These are phyloP conservation scores for Euphorbia lathyris DNA, from an alignment of 345 rosid species.

Conservation along the genomic window DNA sequence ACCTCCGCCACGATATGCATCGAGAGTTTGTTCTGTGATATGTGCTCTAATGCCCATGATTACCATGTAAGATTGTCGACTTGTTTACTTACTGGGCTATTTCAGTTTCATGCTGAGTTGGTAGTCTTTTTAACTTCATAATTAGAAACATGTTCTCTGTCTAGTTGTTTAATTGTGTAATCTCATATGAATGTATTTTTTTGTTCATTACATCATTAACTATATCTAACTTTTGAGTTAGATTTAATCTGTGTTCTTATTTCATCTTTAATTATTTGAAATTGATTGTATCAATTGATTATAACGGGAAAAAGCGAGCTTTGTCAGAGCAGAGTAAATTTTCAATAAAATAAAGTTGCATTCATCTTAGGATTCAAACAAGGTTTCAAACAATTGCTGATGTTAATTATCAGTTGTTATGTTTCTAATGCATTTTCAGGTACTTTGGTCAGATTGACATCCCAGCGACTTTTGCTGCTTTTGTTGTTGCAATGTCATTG, in stretches of 20 bases:
- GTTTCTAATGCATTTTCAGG: no score
- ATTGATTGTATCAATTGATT: background rate
- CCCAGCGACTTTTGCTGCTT: constrained; percentile 75
- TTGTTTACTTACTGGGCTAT: background rate
- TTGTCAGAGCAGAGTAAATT: background rate
- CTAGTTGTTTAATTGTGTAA: background rate
- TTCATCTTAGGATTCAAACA: no score
- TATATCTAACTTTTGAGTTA: background rate
- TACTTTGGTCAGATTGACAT: constrained; percentile 81
- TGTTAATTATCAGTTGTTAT: constrained; percentile 18
- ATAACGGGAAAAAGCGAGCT: background rate
- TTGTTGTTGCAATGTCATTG: constrained; percentile 72
- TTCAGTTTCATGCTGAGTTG: background rate
- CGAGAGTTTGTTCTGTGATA: constrained; percentile 78
- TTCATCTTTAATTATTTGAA: background rate
- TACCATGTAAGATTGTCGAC: constrained; percentile 62
- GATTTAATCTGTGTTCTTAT: background rate
- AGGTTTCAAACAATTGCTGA: background rate
- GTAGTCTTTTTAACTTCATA: background rate
- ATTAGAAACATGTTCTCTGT: background rate
- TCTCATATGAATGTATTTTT: background rate
- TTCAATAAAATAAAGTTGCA: background rate
- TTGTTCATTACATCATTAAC: background rate
- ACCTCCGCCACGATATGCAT: constrained; percentile 90
- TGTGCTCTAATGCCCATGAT: constrained; percentile 79